phyloP scores from a whole-genome alignment of 2,329 filamentous ascomycete species.

The Calonectria crousiana region DNA sequence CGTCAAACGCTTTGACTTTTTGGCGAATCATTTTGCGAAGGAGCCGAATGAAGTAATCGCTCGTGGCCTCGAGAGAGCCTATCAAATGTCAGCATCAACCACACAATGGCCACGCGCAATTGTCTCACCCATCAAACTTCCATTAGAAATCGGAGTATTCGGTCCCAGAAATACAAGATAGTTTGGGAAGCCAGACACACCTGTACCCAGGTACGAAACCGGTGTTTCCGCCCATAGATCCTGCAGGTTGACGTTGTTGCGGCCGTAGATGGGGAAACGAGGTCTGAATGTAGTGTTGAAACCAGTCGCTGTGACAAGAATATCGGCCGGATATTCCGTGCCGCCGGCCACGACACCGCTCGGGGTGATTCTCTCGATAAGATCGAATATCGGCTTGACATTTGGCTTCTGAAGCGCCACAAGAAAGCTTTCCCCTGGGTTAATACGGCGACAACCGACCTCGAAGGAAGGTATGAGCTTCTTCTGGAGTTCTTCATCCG shows the following conservation, averaged over 20 bases:
- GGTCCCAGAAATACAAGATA: conserved; percentile 48
- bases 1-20: conserved; percentile 34
- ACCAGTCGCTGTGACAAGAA: conserved; percentile 37
- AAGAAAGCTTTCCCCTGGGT: conserved; percentile 56
- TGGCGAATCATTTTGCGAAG: conserved; percentile 39
- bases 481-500: conserved; percentile 26
- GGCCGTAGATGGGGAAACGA: conserved; percentile 40
- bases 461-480: conserved; percentile 39
- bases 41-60: conserved; percentile 44
- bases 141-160: conserved; percentile 46
- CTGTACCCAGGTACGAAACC: conserved; percentile 48
- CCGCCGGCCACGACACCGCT: conserved; percentile 42
- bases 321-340: conserved; percentile 29
- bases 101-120: rapidly evolving
- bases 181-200: conserved; percentile 43
- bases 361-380: conserved; percentile 42
- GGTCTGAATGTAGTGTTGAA: conserved; percentile 40
- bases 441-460: conserved; percentile 41
- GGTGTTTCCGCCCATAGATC: conserved; percentile 37
- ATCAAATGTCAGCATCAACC: not conserved
- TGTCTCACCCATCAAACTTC: conserved; percentile 37
- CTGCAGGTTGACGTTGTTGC: conserved; percentile 30
- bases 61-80: conserved; percentile 43
- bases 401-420: conserved; percentile 55
- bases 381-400: conserved; percentile 51